Evolutionary conservation across 2,329 filamentous ascomycete genomes (phyloP).

Genomic region (Aspergillus fumigatiaffinis): DNA sequence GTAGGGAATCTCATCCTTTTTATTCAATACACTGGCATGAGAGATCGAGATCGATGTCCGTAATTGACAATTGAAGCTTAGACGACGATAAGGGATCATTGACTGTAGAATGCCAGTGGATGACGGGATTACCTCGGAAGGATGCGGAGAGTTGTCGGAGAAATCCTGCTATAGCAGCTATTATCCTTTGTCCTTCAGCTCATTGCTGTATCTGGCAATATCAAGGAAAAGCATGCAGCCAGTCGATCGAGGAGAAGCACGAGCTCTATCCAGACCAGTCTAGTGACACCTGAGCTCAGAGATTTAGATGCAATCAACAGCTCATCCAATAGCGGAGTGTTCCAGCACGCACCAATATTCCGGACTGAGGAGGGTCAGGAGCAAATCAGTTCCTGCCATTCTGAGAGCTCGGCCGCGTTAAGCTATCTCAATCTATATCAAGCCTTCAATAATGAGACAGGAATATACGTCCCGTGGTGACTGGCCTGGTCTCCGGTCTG

Average conservation of each 20-base stretch:
- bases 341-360: too few species aligned
- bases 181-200: background rate
- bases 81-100: background rate
- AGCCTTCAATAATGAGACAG: background rate
- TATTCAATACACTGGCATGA: background rate
- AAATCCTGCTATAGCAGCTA: background rate
- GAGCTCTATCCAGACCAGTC: too few species aligned
- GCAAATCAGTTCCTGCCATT: background rate
- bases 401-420: too few species aligned
- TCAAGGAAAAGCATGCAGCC: too few species aligned
- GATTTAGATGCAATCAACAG: too few species aligned
- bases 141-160: background rate
- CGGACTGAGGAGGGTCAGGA: background rate
- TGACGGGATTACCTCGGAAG: background rate
- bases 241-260: too few species aligned
- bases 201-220: too few species aligned
- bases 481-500: too few species aligned
- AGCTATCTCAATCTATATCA: background rate
- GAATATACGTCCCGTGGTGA: too few species aligned
- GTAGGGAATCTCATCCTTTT: background rate
- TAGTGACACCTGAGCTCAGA: too few species aligned
- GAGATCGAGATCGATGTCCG: too few species aligned
- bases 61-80: background rate
- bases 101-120: background rate
- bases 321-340: too few species aligned